These are phyloP conservation scores for Metschnikowia kunwiensis DNA, from an alignment of 805 yeast species.

Conservation along the genomic window DNA sequence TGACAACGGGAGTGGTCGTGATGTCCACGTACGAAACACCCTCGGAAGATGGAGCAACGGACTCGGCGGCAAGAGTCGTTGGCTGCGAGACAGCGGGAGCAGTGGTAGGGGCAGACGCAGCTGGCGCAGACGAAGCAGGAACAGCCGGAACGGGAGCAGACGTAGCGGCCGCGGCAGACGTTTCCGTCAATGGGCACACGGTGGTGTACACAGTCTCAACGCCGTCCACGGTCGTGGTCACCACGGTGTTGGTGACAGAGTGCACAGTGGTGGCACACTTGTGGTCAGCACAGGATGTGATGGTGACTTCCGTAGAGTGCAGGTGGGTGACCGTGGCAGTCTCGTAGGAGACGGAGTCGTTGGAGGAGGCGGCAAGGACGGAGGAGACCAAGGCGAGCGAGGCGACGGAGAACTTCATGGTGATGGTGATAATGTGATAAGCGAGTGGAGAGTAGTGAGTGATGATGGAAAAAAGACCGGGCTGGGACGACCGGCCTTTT, in stretches of 20 bases:
- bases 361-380: conserved; percentile 20
- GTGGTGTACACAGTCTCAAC: conserved; percentile 24
- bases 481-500: too few relatives aligned
- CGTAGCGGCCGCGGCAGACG: conserved; percentile 11
- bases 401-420: conserved; percentile 23
- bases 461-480: too few relatives aligned
- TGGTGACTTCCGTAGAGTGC: conserved; percentile 28
- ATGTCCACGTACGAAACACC: conserved; percentile 44
- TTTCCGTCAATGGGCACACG: conserved; percentile 17
- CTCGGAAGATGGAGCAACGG: conserved; percentile 20
- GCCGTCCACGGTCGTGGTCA: conserved; percentile 28
- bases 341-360: conserved; percentile 17
- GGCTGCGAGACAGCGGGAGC: conserved; percentile 14
- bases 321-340: conserved; percentile 19
- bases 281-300: conserved; percentile 25
- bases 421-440: conserved; percentile 5
- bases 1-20: conserved; percentile 49
- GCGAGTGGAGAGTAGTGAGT: neutral
- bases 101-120: conserved; percentile 1
- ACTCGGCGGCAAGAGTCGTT: conserved; percentile 11
- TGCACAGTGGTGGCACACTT: conserved; percentile 20
- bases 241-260: conserved; percentile 15
- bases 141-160: conserved; percentile 11
- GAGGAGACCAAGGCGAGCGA: conserved; percentile 23
- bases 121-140: conserved; percentile 9